Percentiles rank a stretch among this genome's conserved stretches.
Conservation (phyloP, 305 asterid genomes). For the Fraxinus xanthoxyloides region DNA sequence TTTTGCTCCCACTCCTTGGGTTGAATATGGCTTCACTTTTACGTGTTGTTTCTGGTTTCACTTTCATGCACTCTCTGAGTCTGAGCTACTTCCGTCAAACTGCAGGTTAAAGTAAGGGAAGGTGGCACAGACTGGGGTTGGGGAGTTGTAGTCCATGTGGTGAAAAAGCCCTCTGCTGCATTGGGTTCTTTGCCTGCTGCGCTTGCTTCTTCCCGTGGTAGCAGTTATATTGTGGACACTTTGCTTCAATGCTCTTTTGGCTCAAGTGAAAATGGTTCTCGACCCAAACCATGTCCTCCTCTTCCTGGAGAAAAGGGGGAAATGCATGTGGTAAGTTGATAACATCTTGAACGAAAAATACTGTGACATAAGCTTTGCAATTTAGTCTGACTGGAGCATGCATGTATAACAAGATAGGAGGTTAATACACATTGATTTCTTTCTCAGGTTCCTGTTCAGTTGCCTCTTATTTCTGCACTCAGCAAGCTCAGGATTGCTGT, state of each 20-base stretch:
- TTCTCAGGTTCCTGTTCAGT: conserved; percentile 89
- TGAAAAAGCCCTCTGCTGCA: conserved; percentile 57
- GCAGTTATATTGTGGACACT: conserved; percentile 75
- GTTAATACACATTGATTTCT: conserved; percentile 18
- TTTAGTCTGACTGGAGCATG: conserved; percentile 11
- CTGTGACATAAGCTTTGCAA: not conserved
- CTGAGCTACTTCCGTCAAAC: conserved; percentile 23
- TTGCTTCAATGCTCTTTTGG: conserved; percentile 88
- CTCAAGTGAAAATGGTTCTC: conserved; percentile 71
- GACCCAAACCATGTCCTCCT: conserved; percentile 88
- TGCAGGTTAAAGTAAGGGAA: conserved; percentile 88
- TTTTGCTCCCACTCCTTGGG: not conserved
- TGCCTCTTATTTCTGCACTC: conserved; percentile 84
- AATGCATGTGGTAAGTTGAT: conserved; percentile 92
- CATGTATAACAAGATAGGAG: conserved; percentile 4
- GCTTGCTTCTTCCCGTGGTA: conserved; percentile 80
- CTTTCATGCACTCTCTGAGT: conserved; percentile 3
- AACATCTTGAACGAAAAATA: not conserved
- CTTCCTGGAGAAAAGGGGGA: conserved; percentile 92
- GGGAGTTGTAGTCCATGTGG: conserved; percentile 97
- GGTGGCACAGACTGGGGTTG: conserved; percentile 99
- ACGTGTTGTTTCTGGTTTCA: not conserved
- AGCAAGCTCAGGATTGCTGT: conserved; percentile 86
- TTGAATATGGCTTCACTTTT: not conserved
- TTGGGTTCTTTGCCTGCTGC: conserved; percentile 88